Base-by-base conservation (phyloP, 345 rosid species). In the Melaleuca quinquenervia region DNA sequence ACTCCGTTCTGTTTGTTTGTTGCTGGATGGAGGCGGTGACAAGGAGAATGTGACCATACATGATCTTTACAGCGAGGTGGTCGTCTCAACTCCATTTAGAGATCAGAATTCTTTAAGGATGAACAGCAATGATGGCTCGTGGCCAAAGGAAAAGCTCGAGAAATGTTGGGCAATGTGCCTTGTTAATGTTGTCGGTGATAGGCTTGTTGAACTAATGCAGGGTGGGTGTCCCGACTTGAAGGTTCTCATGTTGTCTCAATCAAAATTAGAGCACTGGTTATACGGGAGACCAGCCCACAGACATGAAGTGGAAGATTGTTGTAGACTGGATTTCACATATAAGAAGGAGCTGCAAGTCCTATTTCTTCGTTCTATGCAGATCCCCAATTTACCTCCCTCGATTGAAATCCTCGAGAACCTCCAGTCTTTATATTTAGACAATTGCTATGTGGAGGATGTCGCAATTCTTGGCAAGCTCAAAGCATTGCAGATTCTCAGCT, bases 131-230 rank as follows among this genome's bases (percentile, higher is more conserved):
- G 41, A 2, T 41, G 41, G 41, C 2, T 41, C 41, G 4, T 41
- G 41, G 41, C 41, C 41, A 41, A 41, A 2, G 41, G 41, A 41
- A 41, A 41, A 41, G 41, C 41, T 41, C 3, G 41, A 41, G 41
- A 53, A 8, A 22, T 54, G 58, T 3, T 54, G 58, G 6, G n/a
- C 58, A 54, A 54, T 54, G 21, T 54, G n/a, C n/a, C 58, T 54
- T 1, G 58, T 0, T 1, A 8, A 54, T 22, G 58, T 3, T 8
- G 10, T 3, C 1, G 2, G 12, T 3, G 26, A 8, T 8, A 3
- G 58, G 11, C n/a, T 54, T 54, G n/a, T 26, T 54, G 26, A 54
- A 8, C 10, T 7, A 1, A 54, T 3, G 58, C 9, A 0, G 56
- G 8, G 10, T 21, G 1, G 0, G 11, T 54, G 20, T 54, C 58